Evolutionary conservation across 768 basidiomycete genomes (phyloP), one percentile per base, ranked within the genome.

Genomic region (Zangia roseola): DNA sequence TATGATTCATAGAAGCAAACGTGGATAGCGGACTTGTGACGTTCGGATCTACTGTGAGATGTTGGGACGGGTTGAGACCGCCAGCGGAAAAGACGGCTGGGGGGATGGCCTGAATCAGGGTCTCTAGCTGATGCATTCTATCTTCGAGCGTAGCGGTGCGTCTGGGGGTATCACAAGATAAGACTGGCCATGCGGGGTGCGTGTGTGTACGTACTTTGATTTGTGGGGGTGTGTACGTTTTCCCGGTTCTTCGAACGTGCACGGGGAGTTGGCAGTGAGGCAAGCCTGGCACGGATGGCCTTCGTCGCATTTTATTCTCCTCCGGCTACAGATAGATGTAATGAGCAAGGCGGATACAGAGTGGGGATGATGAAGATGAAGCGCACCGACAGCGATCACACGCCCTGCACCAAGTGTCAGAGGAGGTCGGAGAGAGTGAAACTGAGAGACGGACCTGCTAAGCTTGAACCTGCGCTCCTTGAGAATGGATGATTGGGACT

Each of bases 381-480:
- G 56, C 86, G 77, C 72, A 91, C 88, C 90, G 82, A 74, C 90
- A 92, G 52, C 90, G 87, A 78, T 92, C 90, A 75, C 90, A 92
- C 50, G 90, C 89, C 65, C 90, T 91, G 55, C 28, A 49, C n/a
- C n/a, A 31, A 52, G 39, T 57, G 26, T 56, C 21, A 57, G 47
- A 36, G 40, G 38, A 35, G 37, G 14, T 26, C 3, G 35, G 25
- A 56, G 40, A 9, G 47, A 44, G 14, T n/a, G n/a, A n/a, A n/a
- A n/a, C n/a, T n/a, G n/a, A n/a, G 39, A 0, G 6, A 49, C 79
- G 33, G 51, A 88, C 90, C 89, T 86, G 80, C 86, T 90, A 49
- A 92, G 71, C 74, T 92, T 92, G 75, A 92, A 91, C 44, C 90
- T 79, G 46, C 90, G 76, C 60, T 92, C 89, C 68, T 89, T 91